A percentile compares a stretch with the other conserved stretches of the same genome.
Conservation (phyloP, 495 filamentous ascomycete genomes). For the Collariella sp. region DNA sequence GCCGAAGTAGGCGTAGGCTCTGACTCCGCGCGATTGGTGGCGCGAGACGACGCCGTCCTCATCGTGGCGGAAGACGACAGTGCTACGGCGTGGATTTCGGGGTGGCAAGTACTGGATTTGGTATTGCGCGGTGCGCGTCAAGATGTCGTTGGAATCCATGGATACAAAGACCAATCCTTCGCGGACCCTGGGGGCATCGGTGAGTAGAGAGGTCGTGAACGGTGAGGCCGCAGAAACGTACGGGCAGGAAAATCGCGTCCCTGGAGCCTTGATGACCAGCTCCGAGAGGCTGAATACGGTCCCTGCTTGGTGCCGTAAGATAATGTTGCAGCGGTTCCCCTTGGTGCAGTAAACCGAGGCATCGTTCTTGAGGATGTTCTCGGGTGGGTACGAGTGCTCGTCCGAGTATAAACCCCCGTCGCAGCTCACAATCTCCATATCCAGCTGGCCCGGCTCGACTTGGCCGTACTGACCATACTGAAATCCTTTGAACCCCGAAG, state of each 20-base stretch:
- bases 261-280: conserved; percentile 80
- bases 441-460: conserved; percentile 66
- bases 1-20: conserved; percentile 21
- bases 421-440: conserved; percentile 80
- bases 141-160: conserved; percentile 69
- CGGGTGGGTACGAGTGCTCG: conserved; percentile 54
- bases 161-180: conserved; percentile 90
- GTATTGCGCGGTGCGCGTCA: conserved; percentile 65
- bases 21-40: neutral
- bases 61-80: conserved; percentile 37
- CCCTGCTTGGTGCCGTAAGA: conserved; percentile 69
- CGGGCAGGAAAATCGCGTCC: conserved; percentile 74
- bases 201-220: conserved; percentile 14
- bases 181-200: conserved; percentile 53
- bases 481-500: conserved; percentile 48
- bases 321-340: conserved; percentile 70
- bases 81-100: conserved; percentile 19
- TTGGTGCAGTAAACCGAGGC: conserved; percentile 82
- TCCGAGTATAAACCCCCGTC: conserved; percentile 73
- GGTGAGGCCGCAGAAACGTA: conserved; percentile 41
- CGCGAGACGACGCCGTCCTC: conserved; percentile 31
- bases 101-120: conserved; percentile 57
- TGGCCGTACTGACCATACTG: conserved; percentile 78
- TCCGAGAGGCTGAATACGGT: conserved; percentile 73
- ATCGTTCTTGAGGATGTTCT: conserved; percentile 79